Evolutionary conservation across 1,139 yeast genomes (phyloP).

Genomic region (Lodderomyces beijingensis): DNA sequence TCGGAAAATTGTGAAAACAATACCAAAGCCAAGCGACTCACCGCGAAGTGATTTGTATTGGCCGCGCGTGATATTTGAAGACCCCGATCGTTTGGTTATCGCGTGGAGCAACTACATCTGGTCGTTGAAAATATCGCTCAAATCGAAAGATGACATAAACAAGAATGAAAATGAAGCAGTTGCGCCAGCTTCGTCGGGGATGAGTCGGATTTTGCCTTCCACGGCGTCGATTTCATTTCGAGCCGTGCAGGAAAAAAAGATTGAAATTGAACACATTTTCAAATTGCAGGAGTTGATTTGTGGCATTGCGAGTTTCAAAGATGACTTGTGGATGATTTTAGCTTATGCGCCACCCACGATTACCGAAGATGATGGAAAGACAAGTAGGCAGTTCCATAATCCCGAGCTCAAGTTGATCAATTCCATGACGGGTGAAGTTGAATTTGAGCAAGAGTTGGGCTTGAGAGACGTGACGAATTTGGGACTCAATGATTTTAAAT

Average conservation of each 20-base stretch:
- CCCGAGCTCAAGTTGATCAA: constrained; percentile 77
- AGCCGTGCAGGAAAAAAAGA: constrained; percentile 50
- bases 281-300: constrained; percentile 62
- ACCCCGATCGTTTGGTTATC: constrained; percentile 61
- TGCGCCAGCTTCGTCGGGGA: constrained; percentile 20
- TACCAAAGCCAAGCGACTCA: constrained; percentile 55
- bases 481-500: constrained; percentile 76
- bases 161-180: constrained; percentile 4
- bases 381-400: constrained; percentile 22
- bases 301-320: constrained; percentile 73
- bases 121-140: constrained; percentile 53
- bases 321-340: constrained; percentile 57
- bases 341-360: constrained; percentile 47
- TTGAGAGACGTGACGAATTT: constrained; percentile 54
- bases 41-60: constrained; percentile 80
- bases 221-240: constrained; percentile 63
- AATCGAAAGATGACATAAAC: constrained; percentile 14
- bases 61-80: constrained; percentile 72
- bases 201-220: constrained; percentile 48
- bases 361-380: constrained; percentile 11
- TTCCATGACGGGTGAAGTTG: constrained; percentile 63
- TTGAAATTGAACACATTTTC: constrained; percentile 54
- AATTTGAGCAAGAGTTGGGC: constrained; percentile 79
- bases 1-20: constrained; percentile 41
- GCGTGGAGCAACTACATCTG: constrained; percentile 86